Evolutionary conservation across 441 rosid genomes (phyloP).

Genomic region (Erodium texanum): DNA sequence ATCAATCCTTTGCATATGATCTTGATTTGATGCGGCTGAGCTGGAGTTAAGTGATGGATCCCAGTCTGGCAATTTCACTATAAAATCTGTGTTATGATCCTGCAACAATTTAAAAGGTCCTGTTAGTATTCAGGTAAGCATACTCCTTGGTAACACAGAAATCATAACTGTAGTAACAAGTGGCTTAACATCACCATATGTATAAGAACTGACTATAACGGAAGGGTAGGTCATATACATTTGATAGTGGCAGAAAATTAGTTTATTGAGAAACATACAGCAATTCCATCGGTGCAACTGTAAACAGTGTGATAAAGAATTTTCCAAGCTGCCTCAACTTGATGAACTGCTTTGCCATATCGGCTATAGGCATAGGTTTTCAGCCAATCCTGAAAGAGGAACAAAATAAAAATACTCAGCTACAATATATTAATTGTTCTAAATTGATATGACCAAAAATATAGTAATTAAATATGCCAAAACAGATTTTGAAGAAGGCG

Average conservation of each 20-base stretch:
- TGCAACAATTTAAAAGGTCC: slow-evolving; percentile 27
- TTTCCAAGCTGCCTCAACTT: slow-evolving; percentile 69
- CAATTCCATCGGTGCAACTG: slow-evolving; percentile 75
- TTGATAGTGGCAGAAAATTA: slow-evolving; percentile 9
- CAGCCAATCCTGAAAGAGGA: slow-evolving; percentile 63
- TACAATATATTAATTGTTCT: background rate
- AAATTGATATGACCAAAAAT: background rate
- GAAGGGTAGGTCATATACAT: background rate
- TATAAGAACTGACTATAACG: background rate
- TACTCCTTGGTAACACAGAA: background rate
- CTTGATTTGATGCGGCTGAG: slow-evolving; percentile 25
- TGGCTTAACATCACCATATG: background rate
- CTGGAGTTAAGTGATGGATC: slow-evolving; percentile 43
- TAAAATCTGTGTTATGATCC: slow-evolving; percentile 93
- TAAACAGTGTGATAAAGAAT: slow-evolving; percentile 73
- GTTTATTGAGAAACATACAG: slow-evolving; percentile 40
- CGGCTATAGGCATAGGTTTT: slow-evolving; percentile 66
- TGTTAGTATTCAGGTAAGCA: slow-evolving; percentile 4
- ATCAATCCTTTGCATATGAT: slow-evolving; percentile 22
- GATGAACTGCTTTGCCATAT: slow-evolving; percentile 62
- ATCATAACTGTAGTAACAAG: background rate
- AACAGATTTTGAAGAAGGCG: background rate
- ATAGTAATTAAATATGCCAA: background rate
- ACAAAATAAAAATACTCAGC: slow-evolving; percentile 8
- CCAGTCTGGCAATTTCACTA: slow-evolving; percentile 90